Evolutionary conservation across 805 yeast species (phyloP), one percentile per base, ranked within the genome.

Genomic region (Pichia rugopelliculosa): DNA sequence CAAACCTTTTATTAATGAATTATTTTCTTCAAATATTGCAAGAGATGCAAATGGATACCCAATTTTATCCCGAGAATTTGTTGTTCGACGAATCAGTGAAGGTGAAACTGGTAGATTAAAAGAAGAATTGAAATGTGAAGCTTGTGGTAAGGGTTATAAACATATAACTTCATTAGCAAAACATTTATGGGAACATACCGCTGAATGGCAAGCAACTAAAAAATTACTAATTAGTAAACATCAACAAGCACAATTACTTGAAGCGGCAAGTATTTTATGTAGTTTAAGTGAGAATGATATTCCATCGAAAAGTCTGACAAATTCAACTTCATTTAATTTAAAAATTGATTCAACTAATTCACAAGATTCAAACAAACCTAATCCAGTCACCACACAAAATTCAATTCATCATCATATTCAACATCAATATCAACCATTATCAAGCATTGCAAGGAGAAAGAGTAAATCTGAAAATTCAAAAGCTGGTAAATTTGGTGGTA

Each of bases 171-270:
- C 90, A n/a, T 72, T 87, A 50, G 93, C 95, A 3, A 87, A 87
- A 64, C 95, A 87, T 66, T 67, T 87, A 36, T 87, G 96, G 96
- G 96, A 87, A 60, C 96, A 87, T 63, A 87, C 96, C 0, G 95
- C 96, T 0, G 96, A 88, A 61, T 87, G 96, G 96, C 85, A 80
- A 58, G 82, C 83, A 62, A 88, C 96, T 4, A 83, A 86, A 55
- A 85, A 84, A 61, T 69, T 87, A 46, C 70, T 84, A 34, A 86
- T 88, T 34, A 82, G 87, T n/a, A 86, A 86, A 64, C 95, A 86
- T 65, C 95, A 86, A 64, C 95, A 86, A 62, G 95, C 87, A 15
- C 95, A 86, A 65, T 70, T 86, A 36, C 70, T 86, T 44, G 95
- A 82, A 59, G 87, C 87, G 26, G 88, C 87, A 6, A 77, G 85